A percentile compares a stretch with the other conserved stretches of the same genome.
Conservation (phyloP, 352 stramenopile genomes). For the Phytophthora meadii region DNA sequence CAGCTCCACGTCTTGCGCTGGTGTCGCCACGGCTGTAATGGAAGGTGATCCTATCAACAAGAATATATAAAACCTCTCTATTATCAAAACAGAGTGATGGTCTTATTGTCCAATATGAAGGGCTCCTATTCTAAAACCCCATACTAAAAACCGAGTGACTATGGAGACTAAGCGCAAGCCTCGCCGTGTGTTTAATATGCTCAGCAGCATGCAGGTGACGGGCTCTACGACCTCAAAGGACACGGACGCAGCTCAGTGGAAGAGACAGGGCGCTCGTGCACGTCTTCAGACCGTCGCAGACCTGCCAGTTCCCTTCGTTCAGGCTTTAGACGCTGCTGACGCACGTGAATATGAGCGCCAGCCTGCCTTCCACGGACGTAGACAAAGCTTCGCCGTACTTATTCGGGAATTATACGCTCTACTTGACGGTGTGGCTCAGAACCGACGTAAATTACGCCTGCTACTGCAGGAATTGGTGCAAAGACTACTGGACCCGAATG, state of each 20-base stretch:
- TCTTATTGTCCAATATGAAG: neutral
- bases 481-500: constrained; percentile 71
- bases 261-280: constrained; percentile 37
- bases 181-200: constrained; percentile 53
- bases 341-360: constrained; percentile 52
- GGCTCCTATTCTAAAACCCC: neutral
- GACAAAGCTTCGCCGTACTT: constrained; percentile 56
- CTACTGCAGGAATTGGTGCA: constrained; percentile 79
- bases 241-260: constrained; percentile 43
- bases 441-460: constrained; percentile 64
- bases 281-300: constrained; percentile 66
- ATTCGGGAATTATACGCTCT: constrained; percentile 78
- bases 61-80: constrained; percentile 13
- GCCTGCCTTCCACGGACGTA: constrained; percentile 53
- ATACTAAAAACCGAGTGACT: neutral
- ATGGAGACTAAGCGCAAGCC: constrained; percentile 15
- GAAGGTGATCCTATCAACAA: neutral
- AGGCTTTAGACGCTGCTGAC: constrained; percentile 54
- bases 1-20: constrained; percentile 51
- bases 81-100: neutral
- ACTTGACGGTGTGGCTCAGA: constrained; percentile 48
- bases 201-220: constrained; percentile 72
- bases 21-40: constrained; percentile 9
- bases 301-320: constrained; percentile 54
- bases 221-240: constrained; percentile 37